A percentile compares a stretch with the other conserved stretches of the same genome.
Evolutionary conservation across 805 yeast species (phyloP).

Genomic region (Candida boleticola): DNA sequence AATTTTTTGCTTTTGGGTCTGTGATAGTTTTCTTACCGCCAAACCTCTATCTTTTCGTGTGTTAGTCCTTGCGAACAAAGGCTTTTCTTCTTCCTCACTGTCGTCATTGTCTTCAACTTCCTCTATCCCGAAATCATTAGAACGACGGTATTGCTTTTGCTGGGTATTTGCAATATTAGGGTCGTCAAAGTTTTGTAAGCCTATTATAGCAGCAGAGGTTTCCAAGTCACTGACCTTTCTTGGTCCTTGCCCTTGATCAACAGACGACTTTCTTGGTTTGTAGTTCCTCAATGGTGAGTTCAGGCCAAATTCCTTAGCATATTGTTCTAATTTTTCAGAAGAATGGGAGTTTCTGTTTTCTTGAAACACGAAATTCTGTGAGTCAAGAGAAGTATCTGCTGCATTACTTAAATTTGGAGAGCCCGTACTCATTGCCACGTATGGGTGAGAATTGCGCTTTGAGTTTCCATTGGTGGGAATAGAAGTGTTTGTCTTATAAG

Average conservation of each 20-base stretch:
- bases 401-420: not conserved
- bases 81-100: slow-evolving; percentile 7
- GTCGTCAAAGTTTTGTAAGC: not conserved
- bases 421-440: not conserved
- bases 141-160: not conserved
- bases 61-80: not conserved
- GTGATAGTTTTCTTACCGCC: not conserved
- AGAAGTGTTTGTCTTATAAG: not conserved
- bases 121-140: slow-evolving; percentile 35
- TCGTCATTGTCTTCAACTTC: slow-evolving; percentile 20
- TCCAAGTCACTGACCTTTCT: not conserved
- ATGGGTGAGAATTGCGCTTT: slow-evolving; percentile 2
- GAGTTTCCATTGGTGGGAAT: not conserved
- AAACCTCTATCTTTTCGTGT: slow-evolving; percentile 3
- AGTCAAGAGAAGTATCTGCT: slow-evolving; percentile 7
- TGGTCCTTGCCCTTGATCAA: slow-evolving; percentile 3
- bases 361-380: slow-evolving; percentile 16
- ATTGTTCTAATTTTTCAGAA: slow-evolving; percentile 20
- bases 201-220: not conserved
- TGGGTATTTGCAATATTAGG: slow-evolving; percentile 7
- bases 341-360: slow-evolving; percentile 1
- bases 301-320: slow-evolving; percentile 12
- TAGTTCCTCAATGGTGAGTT: slow-evolving; percentile 22
- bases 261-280: slow-evolving; percentile 8
- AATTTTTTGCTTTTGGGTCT: not conserved